Conservation (phyloP, 1,284 basidiomycete species). For the Boletus sp. region DNA sequence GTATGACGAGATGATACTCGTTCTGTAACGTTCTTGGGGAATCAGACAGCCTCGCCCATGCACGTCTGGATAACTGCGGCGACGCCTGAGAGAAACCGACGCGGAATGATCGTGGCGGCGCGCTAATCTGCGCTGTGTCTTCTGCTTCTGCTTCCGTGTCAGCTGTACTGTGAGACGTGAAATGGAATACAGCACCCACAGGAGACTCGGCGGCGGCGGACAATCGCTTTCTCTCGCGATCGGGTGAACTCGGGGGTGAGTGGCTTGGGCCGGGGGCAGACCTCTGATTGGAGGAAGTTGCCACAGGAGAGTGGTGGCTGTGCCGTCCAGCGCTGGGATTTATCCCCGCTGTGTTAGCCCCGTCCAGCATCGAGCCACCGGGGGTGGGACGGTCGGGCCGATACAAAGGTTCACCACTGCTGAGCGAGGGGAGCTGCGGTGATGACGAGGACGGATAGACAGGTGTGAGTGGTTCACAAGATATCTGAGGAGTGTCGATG, state of each 20-base stretch:
- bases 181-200: conserved; percentile 19
- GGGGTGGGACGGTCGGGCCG: background rate
- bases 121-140: conserved; percentile 16
- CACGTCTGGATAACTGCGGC: conserved; percentile 1
- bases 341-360: conserved; percentile 5
- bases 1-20: conserved; percentile 13
- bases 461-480: background rate
- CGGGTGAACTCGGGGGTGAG: conserved; percentile 18
- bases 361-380: background rate
- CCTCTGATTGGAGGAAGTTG: conserved; percentile 6
- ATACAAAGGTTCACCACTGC: background rate
- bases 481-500: background rate
- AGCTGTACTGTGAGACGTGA: conserved; percentile 16
- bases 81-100: too few species aligned
- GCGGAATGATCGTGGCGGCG: conserved; percentile 20
- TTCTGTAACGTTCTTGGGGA: conserved; percentile 23
- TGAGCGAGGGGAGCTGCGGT: background rate
- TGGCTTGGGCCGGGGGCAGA: conserved; percentile 12
- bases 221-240: conserved; percentile 16
- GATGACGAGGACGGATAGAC: background rate
- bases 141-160: conserved; percentile 19
- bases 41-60: conserved; percentile 20
- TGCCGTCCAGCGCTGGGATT: background rate
- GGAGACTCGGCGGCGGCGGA: conserved; percentile 13
- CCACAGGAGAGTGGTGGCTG: conserved; percentile 25